These are phyloP conservation scores for Asterochloris sp. DNA, from an alignment of 139 green algal species.

Conservation along the genomic window DNA sequence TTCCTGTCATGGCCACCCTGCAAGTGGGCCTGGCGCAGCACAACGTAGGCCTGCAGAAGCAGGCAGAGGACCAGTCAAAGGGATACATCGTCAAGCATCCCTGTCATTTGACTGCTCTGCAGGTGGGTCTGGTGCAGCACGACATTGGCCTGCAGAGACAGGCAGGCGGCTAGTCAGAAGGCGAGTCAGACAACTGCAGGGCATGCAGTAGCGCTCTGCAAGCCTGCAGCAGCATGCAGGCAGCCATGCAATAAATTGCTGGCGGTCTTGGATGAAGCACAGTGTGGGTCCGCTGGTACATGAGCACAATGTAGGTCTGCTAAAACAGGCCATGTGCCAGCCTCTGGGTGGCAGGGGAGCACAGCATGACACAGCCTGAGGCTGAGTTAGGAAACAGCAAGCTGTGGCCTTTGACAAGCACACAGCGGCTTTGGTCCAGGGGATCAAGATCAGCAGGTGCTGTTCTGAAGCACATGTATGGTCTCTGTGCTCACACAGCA, in stretches of 20 bases:
- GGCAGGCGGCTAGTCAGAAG: background rate
- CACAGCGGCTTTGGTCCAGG: background rate
- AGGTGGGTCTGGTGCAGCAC: background rate
- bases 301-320: no score
- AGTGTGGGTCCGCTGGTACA: no score
- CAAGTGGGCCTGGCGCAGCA: slow-evolving; percentile 28
- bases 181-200: background rate
- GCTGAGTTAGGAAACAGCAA: background rate
- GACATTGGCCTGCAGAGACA: background rate
- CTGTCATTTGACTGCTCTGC: background rate
- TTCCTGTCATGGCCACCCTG: slow-evolving; percentile 20
- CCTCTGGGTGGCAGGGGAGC: background rate
- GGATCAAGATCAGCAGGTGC: background rate
- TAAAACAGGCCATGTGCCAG: no score
- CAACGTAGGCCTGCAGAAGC: slow-evolving; percentile 13
- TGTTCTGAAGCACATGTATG: background rate
- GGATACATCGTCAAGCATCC: background rate
- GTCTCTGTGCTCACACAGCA: background rate
- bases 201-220: background rate
- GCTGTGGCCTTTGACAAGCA: background rate
- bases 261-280: no score
- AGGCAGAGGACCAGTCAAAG: background rate
- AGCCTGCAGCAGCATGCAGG: background rate
- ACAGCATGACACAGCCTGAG: no score
- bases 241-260: background rate